These are phyloP conservation scores for Emmonsia crescens DNA, from an alignment of 2,329 filamentous ascomycete genomes.

Conservation along the genomic window DNA sequence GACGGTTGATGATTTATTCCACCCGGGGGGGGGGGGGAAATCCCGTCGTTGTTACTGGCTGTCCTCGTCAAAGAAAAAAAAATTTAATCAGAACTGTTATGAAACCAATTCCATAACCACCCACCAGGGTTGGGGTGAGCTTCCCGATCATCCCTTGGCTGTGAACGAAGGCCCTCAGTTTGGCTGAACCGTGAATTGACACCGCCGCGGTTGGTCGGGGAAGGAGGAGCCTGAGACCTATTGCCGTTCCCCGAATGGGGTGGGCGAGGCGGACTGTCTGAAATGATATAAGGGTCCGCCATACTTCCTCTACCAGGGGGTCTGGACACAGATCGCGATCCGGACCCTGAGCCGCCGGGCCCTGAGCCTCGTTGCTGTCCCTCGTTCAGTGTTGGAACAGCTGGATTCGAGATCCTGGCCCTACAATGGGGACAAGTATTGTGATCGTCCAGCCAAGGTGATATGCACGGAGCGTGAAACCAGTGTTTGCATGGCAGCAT, in stretches of 20 bases:
- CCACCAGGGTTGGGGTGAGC: not conserved
- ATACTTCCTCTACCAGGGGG: not conserved
- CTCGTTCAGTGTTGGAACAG: conserved; percentile 38
- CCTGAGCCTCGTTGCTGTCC: conserved; percentile 20
- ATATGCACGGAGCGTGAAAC: conserved; percentile 79
- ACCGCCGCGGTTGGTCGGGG: not conserved
- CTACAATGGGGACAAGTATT: conserved; percentile 69
- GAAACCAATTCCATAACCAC: not conserved
- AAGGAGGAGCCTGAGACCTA: not conserved
- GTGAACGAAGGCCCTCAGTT: not conserved
- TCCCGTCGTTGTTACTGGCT: not conserved
- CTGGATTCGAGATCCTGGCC: conserved; percentile 23
- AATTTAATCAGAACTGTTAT: not conserved
- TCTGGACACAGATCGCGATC: not conserved
- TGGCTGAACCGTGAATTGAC: not conserved
- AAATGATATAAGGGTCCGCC: not conserved
- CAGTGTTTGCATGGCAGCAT: conserved; percentile 81
- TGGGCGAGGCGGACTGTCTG: not conserved
- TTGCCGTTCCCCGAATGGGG: not conserved
- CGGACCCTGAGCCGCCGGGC: not conserved
- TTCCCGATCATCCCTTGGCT: not conserved
- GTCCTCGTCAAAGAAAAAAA: not conserved
- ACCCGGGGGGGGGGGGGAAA: no score
- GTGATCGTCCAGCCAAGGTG: conserved; percentile 76
- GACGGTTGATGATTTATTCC: not conserved